Conservation (phyloP, 371 early-diverging fungal genomes). For the Rhizopus stolonifer region DNA sequence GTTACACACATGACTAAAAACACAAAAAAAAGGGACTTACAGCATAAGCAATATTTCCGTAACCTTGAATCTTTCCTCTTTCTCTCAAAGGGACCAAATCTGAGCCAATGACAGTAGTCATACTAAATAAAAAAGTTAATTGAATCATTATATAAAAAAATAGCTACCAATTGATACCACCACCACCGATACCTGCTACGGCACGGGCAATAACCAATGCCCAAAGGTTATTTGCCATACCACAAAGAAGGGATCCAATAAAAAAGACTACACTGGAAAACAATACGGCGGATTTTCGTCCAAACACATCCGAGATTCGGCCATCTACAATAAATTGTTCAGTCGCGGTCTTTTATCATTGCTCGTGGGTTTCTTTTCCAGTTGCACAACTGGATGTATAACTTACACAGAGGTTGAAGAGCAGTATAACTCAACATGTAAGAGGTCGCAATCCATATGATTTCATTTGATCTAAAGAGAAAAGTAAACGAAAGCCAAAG, state of each 20-base stretch:
- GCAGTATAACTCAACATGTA: conserved; percentile 78
- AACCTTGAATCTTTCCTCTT: conserved; percentile 51
- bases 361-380: background rate
- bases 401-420: conserved; percentile 73
- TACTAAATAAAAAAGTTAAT: conserved; percentile 6
- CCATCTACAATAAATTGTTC: conserved; percentile 25
- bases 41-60: conserved; percentile 45
- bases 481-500: background rate
- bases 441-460: conserved; percentile 74
- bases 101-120: conserved; percentile 43
- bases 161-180: conserved; percentile 38
- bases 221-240: conserved; percentile 51
- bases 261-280: conserved; percentile 51
- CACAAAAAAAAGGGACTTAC: conserved; percentile 18
- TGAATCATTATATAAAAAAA: background rate
- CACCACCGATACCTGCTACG: conserved; percentile 76
- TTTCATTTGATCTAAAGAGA: conserved; percentile 42
- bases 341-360: background rate
- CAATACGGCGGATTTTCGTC: conserved; percentile 54
- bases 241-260: conserved; percentile 52
- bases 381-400: background rate
- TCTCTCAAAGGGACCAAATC: conserved; percentile 51
- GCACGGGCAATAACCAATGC: conserved; percentile 73
- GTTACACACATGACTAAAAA: background rate
- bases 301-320: conserved; percentile 62